A percentile compares a stretch with the other conserved stretches of the same genome.
These are phyloP conservation scores for Cucumis melo DNA, from an alignment of 306 rosid genomes.

Conservation along the genomic window DNA sequence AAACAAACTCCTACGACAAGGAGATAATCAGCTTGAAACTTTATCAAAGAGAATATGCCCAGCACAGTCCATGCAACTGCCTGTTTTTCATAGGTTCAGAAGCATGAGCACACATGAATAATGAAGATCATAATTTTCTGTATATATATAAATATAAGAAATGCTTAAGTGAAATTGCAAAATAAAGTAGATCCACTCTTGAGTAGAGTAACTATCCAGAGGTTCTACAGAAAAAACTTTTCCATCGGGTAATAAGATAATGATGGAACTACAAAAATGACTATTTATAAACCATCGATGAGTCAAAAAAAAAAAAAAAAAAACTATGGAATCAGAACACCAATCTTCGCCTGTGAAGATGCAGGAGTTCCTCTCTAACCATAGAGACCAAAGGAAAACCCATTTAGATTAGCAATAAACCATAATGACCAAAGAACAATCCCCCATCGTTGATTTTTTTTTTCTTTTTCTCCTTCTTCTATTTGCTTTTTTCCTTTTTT, in stretches of 20 bases:
- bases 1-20: conserved; percentile 90
- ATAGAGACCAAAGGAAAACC: too few species aligned
- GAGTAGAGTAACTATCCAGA: neutral
- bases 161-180: neutral
- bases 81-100: conserved; percentile 22
- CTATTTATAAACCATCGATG: too few species aligned
- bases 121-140: too few species aligned
- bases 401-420: too few species aligned
- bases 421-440: too few species aligned
- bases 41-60: conserved; percentile 84
- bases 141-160: neutral
- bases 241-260: neutral
- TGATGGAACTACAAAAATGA: too few species aligned
- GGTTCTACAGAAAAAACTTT: neutral
- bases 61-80: conserved; percentile 70
- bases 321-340: too few species aligned
- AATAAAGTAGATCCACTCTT: neutral
- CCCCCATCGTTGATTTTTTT: too few species aligned
- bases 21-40: conserved; percentile 96
- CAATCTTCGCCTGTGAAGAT: too few species aligned
- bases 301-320: too few species aligned
- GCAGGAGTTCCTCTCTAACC: too few species aligned
- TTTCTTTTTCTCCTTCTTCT: neutral
- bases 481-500: neutral
- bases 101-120: neutral